Percentiles rank a stretch among this genome's conserved stretches.
Conservation (phyloP, 2,329 filamentous ascomycete genomes). For the Aspergillus novoparasiticus region DNA sequence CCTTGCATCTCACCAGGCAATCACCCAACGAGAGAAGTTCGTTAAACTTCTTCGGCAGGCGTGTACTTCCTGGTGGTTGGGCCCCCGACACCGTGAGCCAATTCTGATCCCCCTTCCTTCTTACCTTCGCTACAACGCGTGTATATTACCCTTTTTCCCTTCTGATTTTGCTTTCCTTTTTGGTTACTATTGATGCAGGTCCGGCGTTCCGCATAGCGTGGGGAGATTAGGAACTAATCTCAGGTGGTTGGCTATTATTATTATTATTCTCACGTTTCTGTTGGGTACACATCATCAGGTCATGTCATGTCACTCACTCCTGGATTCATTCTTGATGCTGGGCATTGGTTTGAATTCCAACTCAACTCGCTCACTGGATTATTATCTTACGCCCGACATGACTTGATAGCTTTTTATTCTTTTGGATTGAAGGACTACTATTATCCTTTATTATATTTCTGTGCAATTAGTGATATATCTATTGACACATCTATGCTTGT, state of each 20-base stretch:
- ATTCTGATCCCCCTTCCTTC: conserved; percentile 5
- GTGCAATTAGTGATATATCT: not conserved
- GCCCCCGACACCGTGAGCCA: not conserved
- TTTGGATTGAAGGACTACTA: not conserved
- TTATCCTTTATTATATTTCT: not conserved
- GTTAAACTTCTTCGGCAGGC: not conserved
- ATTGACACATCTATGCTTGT: not conserved
- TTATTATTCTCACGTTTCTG: not conserved
- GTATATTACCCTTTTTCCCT: conserved; percentile 15
- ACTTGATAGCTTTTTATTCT: not conserved
- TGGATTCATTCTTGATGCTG: conserved; percentile 1
- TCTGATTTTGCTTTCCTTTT: conserved; percentile 12
- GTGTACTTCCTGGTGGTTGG: not conserved
- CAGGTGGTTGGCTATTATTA: not conserved
- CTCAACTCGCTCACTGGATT: not conserved
- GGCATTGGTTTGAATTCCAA: not conserved
- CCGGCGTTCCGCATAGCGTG: conserved; percentile 36
- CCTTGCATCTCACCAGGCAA: not conserved
- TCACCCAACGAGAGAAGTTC: not conserved
- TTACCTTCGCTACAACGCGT: conserved; percentile 5
- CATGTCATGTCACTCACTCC: conserved; percentile 25
- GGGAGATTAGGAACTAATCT: conserved; percentile 17
- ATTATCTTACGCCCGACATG: not conserved
- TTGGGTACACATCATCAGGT: conserved; percentile 5
- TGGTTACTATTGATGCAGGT: conserved; percentile 7